phyloP scores from a whole-genome alignment of 768 basidiomycete genomes.

The Podaxis mareebaensis region DNA sequence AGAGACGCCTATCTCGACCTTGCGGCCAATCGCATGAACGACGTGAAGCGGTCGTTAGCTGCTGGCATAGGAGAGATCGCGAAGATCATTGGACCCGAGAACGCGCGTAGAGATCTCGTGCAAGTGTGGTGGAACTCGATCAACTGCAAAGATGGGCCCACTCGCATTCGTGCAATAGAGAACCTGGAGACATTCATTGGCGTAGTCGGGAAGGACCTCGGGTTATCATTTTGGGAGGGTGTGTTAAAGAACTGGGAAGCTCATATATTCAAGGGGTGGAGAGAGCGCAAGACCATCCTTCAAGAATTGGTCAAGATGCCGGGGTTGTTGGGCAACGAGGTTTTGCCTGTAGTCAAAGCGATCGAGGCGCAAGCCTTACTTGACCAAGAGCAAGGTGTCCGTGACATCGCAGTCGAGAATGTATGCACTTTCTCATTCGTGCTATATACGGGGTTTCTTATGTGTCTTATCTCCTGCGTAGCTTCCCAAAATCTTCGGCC shows the following conservation, averaged over 20 bases:
- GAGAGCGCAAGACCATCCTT: constrained; percentile 74
- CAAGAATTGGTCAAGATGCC: constrained; percentile 53
- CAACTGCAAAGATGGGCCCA: constrained; percentile 61
- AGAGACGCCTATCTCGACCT: constrained; percentile 68
- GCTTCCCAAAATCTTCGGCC: constrained; percentile 44
- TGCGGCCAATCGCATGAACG: constrained; percentile 54
- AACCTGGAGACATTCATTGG: constrained; percentile 57
- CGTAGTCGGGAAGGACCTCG: constrained; percentile 51
- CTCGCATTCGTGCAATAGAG: constrained; percentile 72
- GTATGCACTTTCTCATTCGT: constrained; percentile 46
- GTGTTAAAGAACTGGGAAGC: constrained; percentile 58
- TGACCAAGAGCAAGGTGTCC: constrained; percentile 82
- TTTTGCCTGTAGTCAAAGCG: constrained; percentile 46
- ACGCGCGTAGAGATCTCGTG: constrained; percentile 68
- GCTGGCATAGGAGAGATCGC: constrained; percentile 90
- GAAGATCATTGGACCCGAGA: constrained; percentile 73
- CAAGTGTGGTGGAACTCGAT: constrained; percentile 69
- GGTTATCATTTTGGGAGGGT: constrained; percentile 44
- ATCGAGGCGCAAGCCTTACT: constrained; percentile 40
- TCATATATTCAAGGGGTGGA: constrained; percentile 67
- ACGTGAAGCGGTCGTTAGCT: constrained; percentile 78
- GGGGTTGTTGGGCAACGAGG: constrained; percentile 38
- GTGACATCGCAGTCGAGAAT: constrained; percentile 68
- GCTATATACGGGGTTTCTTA: neutral
- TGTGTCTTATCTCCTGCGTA: constrained; percentile 26